A percentile compares a stretch with the other conserved stretches of the same genome.
Conservation (phyloP, 1,284 basidiomycete species). For the Tylopilus orsonianus region DNA sequence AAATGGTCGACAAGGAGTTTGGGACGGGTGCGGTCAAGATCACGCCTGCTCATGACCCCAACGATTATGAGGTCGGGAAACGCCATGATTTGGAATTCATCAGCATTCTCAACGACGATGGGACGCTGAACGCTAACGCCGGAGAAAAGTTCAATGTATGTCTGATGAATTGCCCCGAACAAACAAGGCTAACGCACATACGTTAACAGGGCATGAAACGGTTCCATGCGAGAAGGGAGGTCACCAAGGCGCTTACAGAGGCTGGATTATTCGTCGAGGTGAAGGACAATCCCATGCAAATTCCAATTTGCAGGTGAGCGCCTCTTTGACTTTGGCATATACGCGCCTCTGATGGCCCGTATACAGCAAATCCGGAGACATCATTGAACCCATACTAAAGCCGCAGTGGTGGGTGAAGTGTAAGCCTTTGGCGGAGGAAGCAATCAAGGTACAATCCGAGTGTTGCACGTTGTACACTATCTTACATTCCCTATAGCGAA, state of each 20-base stretch:
- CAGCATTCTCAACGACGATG: slow-evolving; percentile 96
- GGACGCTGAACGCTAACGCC: slow-evolving; percentile 92
- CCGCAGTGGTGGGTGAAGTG: slow-evolving; percentile 99
- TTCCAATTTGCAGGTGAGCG: slow-evolving; percentile 80
- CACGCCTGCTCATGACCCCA: slow-evolving; percentile 98
- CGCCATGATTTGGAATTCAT: slow-evolving; percentile 92
- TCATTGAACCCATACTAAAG: slow-evolving; percentile 95
- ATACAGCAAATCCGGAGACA: slow-evolving; percentile 86
- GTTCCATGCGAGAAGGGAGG: slow-evolving; percentile 88
- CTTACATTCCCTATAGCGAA: slow-evolving; percentile 56
- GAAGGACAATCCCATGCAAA: slow-evolving; percentile 95
- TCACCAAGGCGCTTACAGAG: slow-evolving; percentile 86
- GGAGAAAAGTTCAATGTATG: slow-evolving; percentile 74
- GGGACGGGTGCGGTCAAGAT: slow-evolving; percentile 99
- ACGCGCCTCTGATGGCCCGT: neutral
- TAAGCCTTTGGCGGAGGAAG: slow-evolving; percentile 89
- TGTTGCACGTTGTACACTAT: neutral
- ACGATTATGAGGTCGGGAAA: slow-evolving; percentile 94
- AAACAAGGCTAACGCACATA: neutral
- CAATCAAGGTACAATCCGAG: slow-evolving; percentile 67
- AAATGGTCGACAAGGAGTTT: slow-evolving; percentile 93
- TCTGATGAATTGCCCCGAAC: neutral
- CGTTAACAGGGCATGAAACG: slow-evolving; percentile 83
- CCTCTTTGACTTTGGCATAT: slow-evolving; percentile 20
- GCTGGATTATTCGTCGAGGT: slow-evolving; percentile 87